Evolutionary conservation across 73 alveolate species (phyloP).

Genomic region (Stentor roeselii): DNA sequence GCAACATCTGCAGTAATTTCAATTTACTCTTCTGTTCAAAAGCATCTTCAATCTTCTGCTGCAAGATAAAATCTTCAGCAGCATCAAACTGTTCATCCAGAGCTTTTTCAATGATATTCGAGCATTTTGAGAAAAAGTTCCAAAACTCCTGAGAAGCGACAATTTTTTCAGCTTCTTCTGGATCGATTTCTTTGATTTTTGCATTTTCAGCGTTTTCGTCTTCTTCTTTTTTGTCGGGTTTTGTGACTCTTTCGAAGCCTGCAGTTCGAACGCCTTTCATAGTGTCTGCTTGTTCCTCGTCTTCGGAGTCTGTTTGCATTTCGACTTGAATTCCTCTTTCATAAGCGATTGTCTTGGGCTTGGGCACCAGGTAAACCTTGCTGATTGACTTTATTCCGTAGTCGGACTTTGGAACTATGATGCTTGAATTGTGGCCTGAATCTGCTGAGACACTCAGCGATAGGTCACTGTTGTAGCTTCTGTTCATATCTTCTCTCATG

Average conservation of each 20-base stretch:
- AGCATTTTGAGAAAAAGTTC: not conserved
- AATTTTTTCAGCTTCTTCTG: conserved; percentile 3
- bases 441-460: not conserved
- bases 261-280: not conserved
- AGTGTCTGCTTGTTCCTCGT: not conserved
- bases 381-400: not conserved
- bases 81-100: not conserved
- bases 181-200: conserved; percentile 19
- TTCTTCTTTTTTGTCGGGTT: conserved; percentile 6
- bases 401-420: not conserved
- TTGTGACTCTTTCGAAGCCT: not conserved
- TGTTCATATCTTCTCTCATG: not conserved
- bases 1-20: not conserved
- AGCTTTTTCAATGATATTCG: not conserved
- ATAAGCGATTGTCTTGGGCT: not conserved
- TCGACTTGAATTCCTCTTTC: conserved; percentile 19
- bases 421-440: not conserved
- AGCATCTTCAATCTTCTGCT: not conserved
- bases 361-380: conserved; percentile 7
- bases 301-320: conserved; percentile 2
- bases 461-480: not conserved
- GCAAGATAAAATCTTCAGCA: not conserved
- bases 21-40: conserved; percentile 9
- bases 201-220: not conserved
- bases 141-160: not conserved